Conservation (phyloP, 441 rosid genomes). For the Corymbia citriodora region DNA sequence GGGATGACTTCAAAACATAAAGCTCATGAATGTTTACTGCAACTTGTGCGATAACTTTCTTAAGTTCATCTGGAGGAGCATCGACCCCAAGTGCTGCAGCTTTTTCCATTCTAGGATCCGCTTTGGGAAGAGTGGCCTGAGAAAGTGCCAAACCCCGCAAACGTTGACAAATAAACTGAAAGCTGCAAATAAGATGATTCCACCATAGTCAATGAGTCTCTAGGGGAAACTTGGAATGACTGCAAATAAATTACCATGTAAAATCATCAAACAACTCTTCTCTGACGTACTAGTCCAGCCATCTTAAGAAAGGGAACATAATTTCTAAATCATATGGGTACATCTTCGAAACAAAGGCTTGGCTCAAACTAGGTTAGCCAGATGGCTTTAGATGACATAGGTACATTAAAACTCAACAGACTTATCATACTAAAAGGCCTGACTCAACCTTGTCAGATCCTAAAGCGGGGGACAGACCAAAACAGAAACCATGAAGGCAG, state of each 20-base stretch:
- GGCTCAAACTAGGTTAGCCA: not conserved
- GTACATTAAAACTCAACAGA: not conserved
- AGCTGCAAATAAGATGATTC: slow-evolving; percentile 36
- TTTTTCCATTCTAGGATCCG: slow-evolving; percentile 47
- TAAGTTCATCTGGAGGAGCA: slow-evolving; percentile 50
- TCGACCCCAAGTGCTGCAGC: slow-evolving; percentile 61
- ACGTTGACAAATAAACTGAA: slow-evolving; percentile 51
- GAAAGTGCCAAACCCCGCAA: slow-evolving; percentile 64
- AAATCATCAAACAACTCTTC: not conserved
- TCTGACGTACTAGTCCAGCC: not conserved
- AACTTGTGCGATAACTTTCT: slow-evolving; percentile 44
- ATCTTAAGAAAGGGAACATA: not conserved
- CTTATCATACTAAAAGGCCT: not conserved
- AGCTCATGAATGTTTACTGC: slow-evolving; percentile 55
- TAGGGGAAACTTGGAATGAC: not conserved
- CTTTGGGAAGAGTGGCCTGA: slow-evolving; percentile 57
- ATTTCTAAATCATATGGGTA: not conserved
- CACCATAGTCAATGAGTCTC: not conserved
- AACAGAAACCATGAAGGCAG: not conserved
- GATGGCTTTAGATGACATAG: not conserved
- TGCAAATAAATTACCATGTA: not conserved
- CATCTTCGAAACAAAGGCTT: not conserved
- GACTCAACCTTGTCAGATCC: not conserved
- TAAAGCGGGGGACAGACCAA: not conserved
- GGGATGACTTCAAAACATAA: slow-evolving; percentile 61